Conservation (phyloP, 2,329 filamentous ascomycete genomes). For the Pseudonectria buxi region DNA sequence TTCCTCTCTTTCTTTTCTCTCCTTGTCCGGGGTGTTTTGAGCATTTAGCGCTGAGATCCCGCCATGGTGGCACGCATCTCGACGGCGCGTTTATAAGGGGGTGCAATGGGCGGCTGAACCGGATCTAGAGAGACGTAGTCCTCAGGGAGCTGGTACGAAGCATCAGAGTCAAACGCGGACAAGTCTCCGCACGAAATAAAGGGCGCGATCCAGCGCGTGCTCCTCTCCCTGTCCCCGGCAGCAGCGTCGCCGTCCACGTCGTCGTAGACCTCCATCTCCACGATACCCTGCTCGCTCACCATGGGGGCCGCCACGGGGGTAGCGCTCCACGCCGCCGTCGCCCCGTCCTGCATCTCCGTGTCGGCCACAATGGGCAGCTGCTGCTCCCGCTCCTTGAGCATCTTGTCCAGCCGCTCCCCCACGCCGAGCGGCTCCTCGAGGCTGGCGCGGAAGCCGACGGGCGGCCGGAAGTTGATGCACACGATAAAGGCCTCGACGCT, state of each 20-base stretch:
- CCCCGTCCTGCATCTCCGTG: conserved; percentile 39
- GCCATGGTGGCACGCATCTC: conserved; percentile 52
- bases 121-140: conserved; percentile 84
- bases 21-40: conserved; percentile 4
- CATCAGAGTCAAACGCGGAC: conserved; percentile 91
- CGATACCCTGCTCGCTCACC: conserved; percentile 28
- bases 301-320: conserved; percentile 9
- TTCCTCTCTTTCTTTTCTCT: conserved; percentile 11
- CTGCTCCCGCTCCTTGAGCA: conserved; percentile 38
- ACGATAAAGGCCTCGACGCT: conserved; percentile 97
- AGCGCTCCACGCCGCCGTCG: conserved; percentile 38
- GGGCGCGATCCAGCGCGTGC: conserved; percentile 77
- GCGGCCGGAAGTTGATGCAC: conserved; percentile 81
- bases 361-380: conserved; percentile 36
- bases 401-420: conserved; percentile 45
- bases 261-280: conserved; percentile 47
- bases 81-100: conserved; percentile 85
- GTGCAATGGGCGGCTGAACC: conserved; percentile 89
- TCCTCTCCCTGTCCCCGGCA: conserved; percentile 21
- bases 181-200: conserved; percentile 97
- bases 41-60: conserved; percentile 21
- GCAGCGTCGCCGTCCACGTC: conserved; percentile 20
- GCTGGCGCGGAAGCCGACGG: conserved; percentile 66
- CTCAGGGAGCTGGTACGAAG: conserved; percentile 82
- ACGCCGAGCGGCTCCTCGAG: conserved; percentile 69